Base-by-base conservation (phyloP, 1,284 basidiomycete species). In the Leccinum cinnamomeum region DNA sequence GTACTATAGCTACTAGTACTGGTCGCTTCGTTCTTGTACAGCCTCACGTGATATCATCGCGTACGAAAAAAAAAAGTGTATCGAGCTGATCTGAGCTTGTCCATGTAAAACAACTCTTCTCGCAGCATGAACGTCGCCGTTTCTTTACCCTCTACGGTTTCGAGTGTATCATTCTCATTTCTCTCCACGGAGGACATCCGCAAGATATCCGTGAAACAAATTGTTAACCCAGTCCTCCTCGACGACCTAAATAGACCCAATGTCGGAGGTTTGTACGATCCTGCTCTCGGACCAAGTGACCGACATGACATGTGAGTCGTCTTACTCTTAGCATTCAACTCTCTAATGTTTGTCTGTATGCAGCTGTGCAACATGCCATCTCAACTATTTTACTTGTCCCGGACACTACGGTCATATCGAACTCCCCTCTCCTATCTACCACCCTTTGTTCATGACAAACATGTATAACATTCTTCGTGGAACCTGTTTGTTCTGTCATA, bases 381-480 rank as follows among this genome's bases (percentile, higher is more conserved):
- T 97, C 68, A 92, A 88, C 56, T 95, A 94, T 72, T 98, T 91
- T 78, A 89, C 90, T 64, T 99, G 97, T 76, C 97, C 97, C 0
- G 97, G 97, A 7, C 97, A 99, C 78, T 99, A 94, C 80, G 97
- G 97, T n/a, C 97, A 99, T 78, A 97, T 99, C 68, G 95, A 98
- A 70, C 87, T 99, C 6, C 95, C 97, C 10, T 85, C 92, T 20
- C 95, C 97, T 28, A 94, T 99, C 12, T 99, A 93, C 75, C 97
- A 99, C 75, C 97, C 97, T 0, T 81, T 99, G 33, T 99, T 98
- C 79, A 95, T 99, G 89, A 84, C 84, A 56, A 94, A 97, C 72
- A 91, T 93, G 82, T 96, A 90, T 77, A 91, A 92, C 68, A 78
- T 99, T 57, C 81, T 99, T 14, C 88, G 95, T 59, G 90, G 90